Conservation (phyloP, 148 eudicot species). For the Dianthus caryophyllus region DNA sequence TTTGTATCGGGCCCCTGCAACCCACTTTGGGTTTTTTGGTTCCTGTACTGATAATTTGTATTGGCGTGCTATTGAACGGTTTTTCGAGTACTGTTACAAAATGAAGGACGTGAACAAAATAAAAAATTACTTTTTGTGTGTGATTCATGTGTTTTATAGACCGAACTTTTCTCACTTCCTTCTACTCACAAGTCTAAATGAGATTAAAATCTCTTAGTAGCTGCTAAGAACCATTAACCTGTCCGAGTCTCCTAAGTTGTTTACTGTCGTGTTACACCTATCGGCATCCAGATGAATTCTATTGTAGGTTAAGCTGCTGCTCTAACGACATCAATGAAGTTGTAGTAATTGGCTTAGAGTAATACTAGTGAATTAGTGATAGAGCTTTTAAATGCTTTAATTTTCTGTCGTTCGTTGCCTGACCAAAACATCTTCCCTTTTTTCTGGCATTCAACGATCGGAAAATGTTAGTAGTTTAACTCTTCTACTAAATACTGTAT, state of each 20-base stretch:
- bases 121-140: too few relatives aligned
- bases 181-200: not conserved
- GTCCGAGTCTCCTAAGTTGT: not conserved
- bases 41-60: slow-evolving; percentile 1
- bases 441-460: not conserved
- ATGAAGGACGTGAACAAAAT: too few relatives aligned
- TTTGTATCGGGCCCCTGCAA: not conserved
- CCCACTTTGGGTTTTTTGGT: too few relatives aligned
- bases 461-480: not conserved
- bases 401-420: not conserved
- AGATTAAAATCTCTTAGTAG: not conserved
- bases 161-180: not conserved
- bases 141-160: not conserved
- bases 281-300: not conserved
- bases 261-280: not conserved
- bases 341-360: too few relatives aligned
- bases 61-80: too few relatives aligned
- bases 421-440: not conserved
- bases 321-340: too few relatives aligned
- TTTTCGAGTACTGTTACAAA: too few relatives aligned
- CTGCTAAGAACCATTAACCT: not conserved
- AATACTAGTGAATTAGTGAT: too few relatives aligned
- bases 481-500: too few relatives aligned
- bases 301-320: too few relatives aligned
- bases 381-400: not conserved